Conservation (phyloP, 768 basidiomycete genomes). For the Calocera cornea region DNA sequence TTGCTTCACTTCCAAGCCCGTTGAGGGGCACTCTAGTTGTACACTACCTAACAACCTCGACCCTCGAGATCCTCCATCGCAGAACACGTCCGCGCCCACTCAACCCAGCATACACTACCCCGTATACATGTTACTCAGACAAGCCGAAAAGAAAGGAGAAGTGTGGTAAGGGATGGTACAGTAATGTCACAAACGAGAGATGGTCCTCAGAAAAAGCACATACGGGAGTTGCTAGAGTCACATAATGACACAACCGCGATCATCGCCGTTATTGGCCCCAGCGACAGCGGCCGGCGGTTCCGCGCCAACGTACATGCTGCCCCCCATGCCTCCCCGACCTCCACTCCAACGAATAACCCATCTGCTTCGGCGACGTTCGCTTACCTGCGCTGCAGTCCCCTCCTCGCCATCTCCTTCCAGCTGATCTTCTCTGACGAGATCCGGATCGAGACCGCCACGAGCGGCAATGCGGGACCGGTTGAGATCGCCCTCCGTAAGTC, state of each 20-base stretch:
- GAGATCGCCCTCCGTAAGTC: neutral
- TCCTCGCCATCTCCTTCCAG: neutral
- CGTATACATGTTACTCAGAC: neutral
- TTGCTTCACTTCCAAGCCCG: neutral
- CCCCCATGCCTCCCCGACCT: neutral
- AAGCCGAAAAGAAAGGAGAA: neutral
- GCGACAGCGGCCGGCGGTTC: neutral
- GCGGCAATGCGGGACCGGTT: neutral
- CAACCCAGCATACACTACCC: neutral
- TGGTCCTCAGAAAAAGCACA: neutral
- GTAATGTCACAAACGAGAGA: neutral
- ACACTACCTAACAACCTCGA: neutral
- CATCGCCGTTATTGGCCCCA: neutral
- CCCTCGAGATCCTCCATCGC: neutral
- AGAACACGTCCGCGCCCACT: neutral
- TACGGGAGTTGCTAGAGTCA: neutral
- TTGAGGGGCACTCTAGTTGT: neutral
- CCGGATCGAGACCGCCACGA: neutral
- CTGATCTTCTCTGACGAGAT: neutral
- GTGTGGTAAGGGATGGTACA: neutral
- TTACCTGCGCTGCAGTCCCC: neutral
- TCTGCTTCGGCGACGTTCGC: neutral
- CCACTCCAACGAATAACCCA: constrained; percentile 3
- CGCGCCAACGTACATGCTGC: neutral
- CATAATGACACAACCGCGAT: constrained; percentile 1